A percentile compares a stretch with the other conserved stretches of the same genome.
Conservation (phyloP, 164 flowering plant species). For the Dillenia suffruticosa region DNA sequence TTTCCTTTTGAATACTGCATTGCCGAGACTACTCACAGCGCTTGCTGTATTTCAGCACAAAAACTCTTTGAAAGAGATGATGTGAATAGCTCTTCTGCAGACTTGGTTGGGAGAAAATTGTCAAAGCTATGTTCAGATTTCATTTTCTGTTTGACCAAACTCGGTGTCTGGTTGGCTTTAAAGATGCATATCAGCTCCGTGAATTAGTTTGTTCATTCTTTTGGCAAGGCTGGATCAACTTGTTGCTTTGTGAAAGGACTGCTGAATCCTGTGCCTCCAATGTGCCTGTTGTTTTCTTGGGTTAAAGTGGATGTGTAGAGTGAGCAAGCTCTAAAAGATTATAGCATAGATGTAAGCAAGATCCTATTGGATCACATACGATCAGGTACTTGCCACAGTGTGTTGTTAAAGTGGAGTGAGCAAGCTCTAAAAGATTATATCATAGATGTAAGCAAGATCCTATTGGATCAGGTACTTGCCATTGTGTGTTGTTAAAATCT, state of each 20-base stretch:
- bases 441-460: conserved; percentile 32
- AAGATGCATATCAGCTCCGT: conserved; percentile 37
- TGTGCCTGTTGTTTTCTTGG: conserved; percentile 40
- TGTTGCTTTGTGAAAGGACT: conserved; percentile 45
- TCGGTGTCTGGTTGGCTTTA: conserved; percentile 71
- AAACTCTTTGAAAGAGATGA: conserved; percentile 13
- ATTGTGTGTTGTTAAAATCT: background rate
- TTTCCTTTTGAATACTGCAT: no score
- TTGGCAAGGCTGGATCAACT: background rate
- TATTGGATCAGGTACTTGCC: conserved; percentile 45
- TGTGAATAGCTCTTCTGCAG: conserved; percentile 18
- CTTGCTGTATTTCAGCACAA: conserved; percentile 30
- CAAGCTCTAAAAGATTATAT: conserved; percentile 38
- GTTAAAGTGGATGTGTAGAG: conserved; percentile 28
- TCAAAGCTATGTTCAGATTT: conserved; percentile 32
- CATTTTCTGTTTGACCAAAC: conserved; percentile 53
- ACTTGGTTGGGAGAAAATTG: conserved; percentile 35
- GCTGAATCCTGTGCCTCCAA: conserved; percentile 37
- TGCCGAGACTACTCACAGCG: no score
- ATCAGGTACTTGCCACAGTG: conserved; percentile 44
- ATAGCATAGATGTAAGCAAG: conserved; percentile 39
- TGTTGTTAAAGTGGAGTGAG: conserved; percentile 32
- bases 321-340: conserved; percentile 36
- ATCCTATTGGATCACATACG: conserved; percentile 31
- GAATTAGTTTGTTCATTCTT: background rate